A percentile compares a stretch with the other conserved stretches of the same genome.
Conservation (phyloP, 306 rosid genomes). For the Senna siamea region DNA sequence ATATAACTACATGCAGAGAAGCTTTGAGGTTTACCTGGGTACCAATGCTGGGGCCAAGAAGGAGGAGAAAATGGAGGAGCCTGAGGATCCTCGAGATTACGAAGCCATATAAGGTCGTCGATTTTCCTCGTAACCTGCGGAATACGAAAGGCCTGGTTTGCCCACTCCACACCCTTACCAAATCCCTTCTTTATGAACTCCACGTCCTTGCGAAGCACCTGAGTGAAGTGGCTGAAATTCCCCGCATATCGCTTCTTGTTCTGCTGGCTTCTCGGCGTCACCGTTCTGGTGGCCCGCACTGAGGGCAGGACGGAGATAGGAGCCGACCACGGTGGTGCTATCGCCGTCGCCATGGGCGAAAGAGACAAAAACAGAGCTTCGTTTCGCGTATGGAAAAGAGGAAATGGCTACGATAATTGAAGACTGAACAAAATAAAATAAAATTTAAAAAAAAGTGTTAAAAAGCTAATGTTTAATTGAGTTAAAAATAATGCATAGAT, state of each 20-base stretch:
- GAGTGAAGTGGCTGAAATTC: slow-evolving; percentile 64
- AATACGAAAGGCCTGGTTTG: slow-evolving; percentile 62
- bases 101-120: slow-evolving; percentile 79
- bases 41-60: slow-evolving; percentile 79
- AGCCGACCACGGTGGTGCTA: slow-evolving; percentile 40
- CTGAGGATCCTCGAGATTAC: slow-evolving; percentile 71
- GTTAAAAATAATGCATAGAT: not conserved
- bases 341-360: slow-evolving; percentile 51
- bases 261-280: slow-evolving; percentile 33
- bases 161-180: slow-evolving; percentile 67
- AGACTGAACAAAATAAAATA: not conserved
- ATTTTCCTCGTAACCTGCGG: slow-evolving; percentile 62
- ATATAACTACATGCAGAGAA: slow-evolving; percentile 18
- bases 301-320: slow-evolving; percentile 37
- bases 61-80: slow-evolving; percentile 56
- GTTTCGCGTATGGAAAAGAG: not conserved
- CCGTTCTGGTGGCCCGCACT: slow-evolving; percentile 28
- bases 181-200: slow-evolving; percentile 68
- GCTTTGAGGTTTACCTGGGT: slow-evolving; percentile 62
- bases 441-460: not conserved
- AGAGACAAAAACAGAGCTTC: not conserved
- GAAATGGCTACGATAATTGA: not conserved
- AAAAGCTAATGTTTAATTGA: not conserved
- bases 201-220: slow-evolving; percentile 71
- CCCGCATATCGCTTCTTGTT: slow-evolving; percentile 53